Conservation (phyloP, 345 rosid species). For the Populus simonii region DNA sequence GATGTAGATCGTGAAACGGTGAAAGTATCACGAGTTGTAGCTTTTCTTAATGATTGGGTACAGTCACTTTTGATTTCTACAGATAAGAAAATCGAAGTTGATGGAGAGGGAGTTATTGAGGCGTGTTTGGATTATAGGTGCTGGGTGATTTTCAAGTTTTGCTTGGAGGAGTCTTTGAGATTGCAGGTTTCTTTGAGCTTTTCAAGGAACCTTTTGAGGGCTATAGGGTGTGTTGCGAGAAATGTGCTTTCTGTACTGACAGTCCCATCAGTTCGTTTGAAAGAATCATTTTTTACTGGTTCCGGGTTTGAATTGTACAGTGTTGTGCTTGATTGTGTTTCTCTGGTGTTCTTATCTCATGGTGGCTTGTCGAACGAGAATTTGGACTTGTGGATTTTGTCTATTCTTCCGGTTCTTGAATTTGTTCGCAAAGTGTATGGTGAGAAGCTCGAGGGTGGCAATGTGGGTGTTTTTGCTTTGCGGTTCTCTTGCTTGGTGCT, state of each 20-base stretch:
- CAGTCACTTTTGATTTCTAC: conserved; percentile 53
- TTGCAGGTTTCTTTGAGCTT: conserved; percentile 54
- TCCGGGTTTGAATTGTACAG: conserved; percentile 47
- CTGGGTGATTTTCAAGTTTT: conserved; percentile 74
- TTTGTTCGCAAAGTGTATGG: conserved; percentile 42
- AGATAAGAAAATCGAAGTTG: conserved; percentile 38
- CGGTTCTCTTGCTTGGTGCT: conserved; percentile 60
- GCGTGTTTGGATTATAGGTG: conserved; percentile 66
- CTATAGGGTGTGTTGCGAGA: conserved; percentile 44
- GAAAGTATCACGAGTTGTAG: conserved; percentile 48
- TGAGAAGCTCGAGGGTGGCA: conserved; percentile 37
- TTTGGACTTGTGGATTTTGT: conserved; percentile 68
- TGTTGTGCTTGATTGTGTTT: conserved; percentile 54
- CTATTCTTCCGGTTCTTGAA: conserved; percentile 46
- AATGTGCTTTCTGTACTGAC: conserved; percentile 36
- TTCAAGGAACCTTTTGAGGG: conserved; percentile 53
- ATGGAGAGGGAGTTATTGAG: conserved; percentile 25
- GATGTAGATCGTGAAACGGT: conserved; percentile 60
- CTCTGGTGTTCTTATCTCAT: conserved; percentile 55
- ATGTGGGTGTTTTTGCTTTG: conserved; percentile 43
- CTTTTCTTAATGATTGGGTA: conserved; percentile 74
- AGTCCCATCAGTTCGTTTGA: conserved; percentile 16
- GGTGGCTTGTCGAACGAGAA: conserved; percentile 58
- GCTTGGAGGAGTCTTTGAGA: conserved; percentile 56
- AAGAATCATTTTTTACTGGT: conserved; percentile 26